Evolutionary conservation across 495 filamentous ascomycete species (phyloP), one percentile per base, ranked within the genome.

Genomic region (Chaetomium fimeti): DNA sequence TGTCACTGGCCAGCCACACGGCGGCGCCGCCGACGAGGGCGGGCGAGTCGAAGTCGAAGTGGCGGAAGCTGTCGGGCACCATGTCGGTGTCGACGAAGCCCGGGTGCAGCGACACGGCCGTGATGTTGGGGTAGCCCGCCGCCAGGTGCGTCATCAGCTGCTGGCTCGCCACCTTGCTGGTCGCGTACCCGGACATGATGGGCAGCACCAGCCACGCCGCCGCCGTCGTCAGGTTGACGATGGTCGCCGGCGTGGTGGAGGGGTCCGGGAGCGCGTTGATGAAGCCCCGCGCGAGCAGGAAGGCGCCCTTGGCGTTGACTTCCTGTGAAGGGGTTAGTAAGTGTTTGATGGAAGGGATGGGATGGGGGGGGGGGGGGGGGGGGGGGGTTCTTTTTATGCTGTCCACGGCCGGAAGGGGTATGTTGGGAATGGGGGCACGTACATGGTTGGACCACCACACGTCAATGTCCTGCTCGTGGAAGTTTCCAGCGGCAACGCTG

Each of bases 401-500:
- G 7, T 3, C 29, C 29, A 3, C 29, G 29, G 29, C 29, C 29
- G 29, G 29, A 32, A 32, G 29, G 29, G 29, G 32, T 5, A 36
- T 36, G 32, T n/a, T n/a, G 32, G 32, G 32, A 9, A 6, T 32
- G 8, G 3, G 32, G 18, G 5, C 28, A 43, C 63, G 13, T 32
- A 74, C 71, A 51, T 66, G 75, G 42, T 72, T 72, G 24, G 54
- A 69, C 77, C 77, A 80, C 72, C 73, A 82, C 15, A 63, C 58
- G 2, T 74, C 74, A 13, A 71, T 49, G 24, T 77, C 67, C 0
- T 71, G 60, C 2, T 75, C 68, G 16, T 62, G 36, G 9, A 72
- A 68, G 11, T 24, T 43, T n/a, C 62, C 64, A 13, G 62, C 59
- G 1, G 61, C 65, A 20, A 59, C 52, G 13, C 66, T 43, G 4